Evolutionary conservation across 805 yeast genomes (phyloP).

Genomic region (Yamadazyma akitaensis): DNA sequence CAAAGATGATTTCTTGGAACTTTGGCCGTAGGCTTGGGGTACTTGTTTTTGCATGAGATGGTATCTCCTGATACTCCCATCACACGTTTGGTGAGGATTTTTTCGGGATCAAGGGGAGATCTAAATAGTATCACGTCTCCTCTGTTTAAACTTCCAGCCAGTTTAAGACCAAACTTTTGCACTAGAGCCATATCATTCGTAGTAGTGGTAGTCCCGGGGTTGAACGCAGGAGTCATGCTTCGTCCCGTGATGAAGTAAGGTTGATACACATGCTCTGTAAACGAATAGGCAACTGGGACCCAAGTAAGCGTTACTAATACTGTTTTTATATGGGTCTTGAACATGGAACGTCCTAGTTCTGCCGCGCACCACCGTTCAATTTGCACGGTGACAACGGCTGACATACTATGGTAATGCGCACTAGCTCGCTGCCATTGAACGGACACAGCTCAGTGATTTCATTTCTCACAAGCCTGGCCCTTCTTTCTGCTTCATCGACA

Average conservation of each 20-base stretch:
- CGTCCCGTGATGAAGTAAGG: constrained; percentile 73
- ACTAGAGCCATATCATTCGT: constrained; percentile 62
- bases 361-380: background rate
- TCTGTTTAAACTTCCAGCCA: constrained; percentile 43
- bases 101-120: constrained; percentile 78
- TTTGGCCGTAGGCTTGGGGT: constrained; percentile 57
- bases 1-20: constrained; percentile 82
- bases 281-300: constrained; percentile 74
- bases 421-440: background rate
- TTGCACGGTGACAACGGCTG: background rate
- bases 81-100: constrained; percentile 74
- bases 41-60: constrained; percentile 59
- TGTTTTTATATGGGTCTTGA: constrained; percentile 4
- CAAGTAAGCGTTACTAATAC: constrained; percentile 45
- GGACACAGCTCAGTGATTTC: no score
- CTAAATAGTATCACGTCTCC: constrained; percentile 77
- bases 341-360: background rate
- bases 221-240: constrained; percentile 88
- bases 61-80: constrained; percentile 73
- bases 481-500: background rate
- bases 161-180: constrained; percentile 57
- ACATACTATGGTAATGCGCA: background rate
- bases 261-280: constrained; percentile 68
- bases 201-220: constrained; percentile 54
- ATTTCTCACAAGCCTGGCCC: background rate